A percentile compares a stretch with the other conserved stretches of the same genome.
Conservation (phyloP, 139 green algal genomes). For the Astrephomene gubernaculifera region DNA sequence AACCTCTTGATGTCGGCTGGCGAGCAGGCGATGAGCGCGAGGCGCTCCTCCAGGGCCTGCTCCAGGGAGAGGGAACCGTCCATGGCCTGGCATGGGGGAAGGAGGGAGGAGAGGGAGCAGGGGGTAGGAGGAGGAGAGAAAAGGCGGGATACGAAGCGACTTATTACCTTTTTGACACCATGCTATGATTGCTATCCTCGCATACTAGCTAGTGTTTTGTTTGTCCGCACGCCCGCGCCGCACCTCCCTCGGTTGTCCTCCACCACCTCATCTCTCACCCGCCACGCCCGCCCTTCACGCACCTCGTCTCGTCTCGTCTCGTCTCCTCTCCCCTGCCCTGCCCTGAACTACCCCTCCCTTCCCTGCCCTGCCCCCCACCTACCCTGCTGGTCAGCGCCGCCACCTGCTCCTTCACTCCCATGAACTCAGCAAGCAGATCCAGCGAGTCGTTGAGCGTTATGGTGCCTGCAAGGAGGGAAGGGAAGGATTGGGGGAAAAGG, state of each 20-base stretch:
- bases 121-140: background rate
- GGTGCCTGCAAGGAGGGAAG: slow-evolving; percentile 54
- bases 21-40: slow-evolving; percentile 73
- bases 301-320: too few species aligned
- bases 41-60: slow-evolving; percentile 67
- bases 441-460: slow-evolving; percentile 73
- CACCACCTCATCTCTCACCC: too few species aligned
- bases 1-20: slow-evolving; percentile 73
- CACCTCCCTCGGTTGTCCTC: too few species aligned
- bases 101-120: background rate
- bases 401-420: slow-evolving; percentile 71
- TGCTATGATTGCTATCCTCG: too few species aligned
- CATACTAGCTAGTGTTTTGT: too few species aligned
- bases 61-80: slow-evolving; percentile 75
- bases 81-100: too few species aligned
- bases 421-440: slow-evolving; percentile 78
- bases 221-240: too few species aligned
- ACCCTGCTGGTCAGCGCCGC: slow-evolving; percentile 67
- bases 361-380: background rate
- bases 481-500: too few species aligned
- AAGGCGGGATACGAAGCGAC: too few species aligned
- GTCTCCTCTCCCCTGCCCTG: too few species aligned
- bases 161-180: too few species aligned
- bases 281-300: too few species aligned
- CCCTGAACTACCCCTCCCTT: background rate